phyloP scores from a whole-genome alignment of 108 stramenopile genomes.

The Skeletonema tropicum region DNA sequence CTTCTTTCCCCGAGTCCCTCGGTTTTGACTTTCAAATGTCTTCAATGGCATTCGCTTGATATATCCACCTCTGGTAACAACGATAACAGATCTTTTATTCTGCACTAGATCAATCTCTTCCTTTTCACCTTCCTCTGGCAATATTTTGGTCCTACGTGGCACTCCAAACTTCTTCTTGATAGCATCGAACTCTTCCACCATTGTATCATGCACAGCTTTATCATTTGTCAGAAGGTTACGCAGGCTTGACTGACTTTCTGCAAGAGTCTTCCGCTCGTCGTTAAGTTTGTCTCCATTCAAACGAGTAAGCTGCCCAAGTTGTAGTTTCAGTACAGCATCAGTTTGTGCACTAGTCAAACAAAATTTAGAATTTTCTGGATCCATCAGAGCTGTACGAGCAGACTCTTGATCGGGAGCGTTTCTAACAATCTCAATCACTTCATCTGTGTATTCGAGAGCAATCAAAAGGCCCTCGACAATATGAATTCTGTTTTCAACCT shows the following conservation, averaged over 20 bases:
- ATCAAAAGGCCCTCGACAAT: conserved; percentile 90
- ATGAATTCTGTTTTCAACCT: conserved; percentile 86
- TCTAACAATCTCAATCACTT: conserved; percentile 88
- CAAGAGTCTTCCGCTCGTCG: conserved; percentile 72
- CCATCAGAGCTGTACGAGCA: conserved; percentile 73
- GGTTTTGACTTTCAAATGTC: conserved; percentile 90
- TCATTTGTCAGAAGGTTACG: conserved; percentile 70
- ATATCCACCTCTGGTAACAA: conserved; percentile 93
- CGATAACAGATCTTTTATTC: conserved; percentile 90
- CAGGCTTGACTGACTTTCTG: conserved; percentile 47
- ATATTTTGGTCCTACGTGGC: conserved; percentile 82
- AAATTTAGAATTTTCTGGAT: conserved; percentile 38
- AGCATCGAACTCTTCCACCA: conserved; percentile 79
- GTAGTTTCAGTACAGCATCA: conserved; percentile 89
- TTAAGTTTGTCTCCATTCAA: conserved; percentile 87
- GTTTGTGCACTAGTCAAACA: conserved; percentile 82
- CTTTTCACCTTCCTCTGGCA: conserved; percentile 80
- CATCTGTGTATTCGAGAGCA: conserved; percentile 83
- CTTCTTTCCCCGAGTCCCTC: conserved; percentile 84
- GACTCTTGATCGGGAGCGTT: conserved; percentile 67
- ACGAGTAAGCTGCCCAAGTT: conserved; percentile 90
- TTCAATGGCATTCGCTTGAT: conserved; percentile 96
- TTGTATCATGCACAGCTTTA: conserved; percentile 76
- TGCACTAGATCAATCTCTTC: conserved; percentile 87
- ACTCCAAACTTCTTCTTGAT: conserved; percentile 79